phyloP scores from a whole-genome alignment of 306 rosid species.

The Citrullus colocynthis region DNA sequence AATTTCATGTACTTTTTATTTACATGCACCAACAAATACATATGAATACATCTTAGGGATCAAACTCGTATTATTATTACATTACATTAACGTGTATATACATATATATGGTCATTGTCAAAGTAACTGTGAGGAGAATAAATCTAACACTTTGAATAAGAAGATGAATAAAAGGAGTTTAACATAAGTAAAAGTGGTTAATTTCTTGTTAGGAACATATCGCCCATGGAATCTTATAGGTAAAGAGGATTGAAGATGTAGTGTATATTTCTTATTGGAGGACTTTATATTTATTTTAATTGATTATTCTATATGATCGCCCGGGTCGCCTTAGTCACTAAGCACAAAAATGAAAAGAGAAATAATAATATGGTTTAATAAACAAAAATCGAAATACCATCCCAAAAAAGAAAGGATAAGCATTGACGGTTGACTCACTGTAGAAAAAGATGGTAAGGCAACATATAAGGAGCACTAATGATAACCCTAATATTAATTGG shows the following conservation, averaged over 20 bases:
- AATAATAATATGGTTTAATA: neutral
- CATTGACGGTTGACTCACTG: constrained; percentile 9
- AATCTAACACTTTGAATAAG: no score
- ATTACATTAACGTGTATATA: no score
- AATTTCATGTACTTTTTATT: no score
- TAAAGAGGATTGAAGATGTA: neutral
- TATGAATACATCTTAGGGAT: no score
- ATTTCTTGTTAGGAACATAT: no score
- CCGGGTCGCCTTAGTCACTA: neutral
- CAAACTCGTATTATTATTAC: no score
- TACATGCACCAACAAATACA: no score
- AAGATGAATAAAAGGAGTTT: no score
- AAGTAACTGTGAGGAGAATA: no score
- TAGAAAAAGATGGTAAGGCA: neutral
- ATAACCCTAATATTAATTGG: neutral
- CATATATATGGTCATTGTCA: neutral
- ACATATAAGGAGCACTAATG: neutral
- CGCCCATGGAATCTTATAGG: neutral
- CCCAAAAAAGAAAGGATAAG: neutral
- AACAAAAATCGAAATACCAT: neutral
- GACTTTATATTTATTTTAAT: no score
- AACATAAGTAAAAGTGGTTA: no score
- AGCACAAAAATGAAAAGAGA: neutral
- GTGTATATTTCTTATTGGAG: neutral
- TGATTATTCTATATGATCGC: neutral